Conservation (phyloP, 176 grass and related monocot species). For the Alloteropsis semialata region DNA sequence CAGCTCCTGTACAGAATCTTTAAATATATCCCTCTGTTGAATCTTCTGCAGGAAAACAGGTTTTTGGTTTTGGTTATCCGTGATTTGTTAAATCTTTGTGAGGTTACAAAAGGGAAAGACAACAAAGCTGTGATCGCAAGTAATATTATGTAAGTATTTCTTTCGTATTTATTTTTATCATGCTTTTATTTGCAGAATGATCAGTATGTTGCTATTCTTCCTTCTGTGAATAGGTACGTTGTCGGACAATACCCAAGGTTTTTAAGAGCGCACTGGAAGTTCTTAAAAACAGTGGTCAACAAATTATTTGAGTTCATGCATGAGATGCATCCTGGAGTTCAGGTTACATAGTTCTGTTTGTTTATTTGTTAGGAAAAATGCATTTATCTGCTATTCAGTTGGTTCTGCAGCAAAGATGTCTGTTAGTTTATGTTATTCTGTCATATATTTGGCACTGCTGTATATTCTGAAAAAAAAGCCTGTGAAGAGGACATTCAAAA, state of each 20-base stretch:
- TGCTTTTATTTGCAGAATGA: background rate
- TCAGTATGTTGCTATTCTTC: background rate
- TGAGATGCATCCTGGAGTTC: conserved; percentile 58
- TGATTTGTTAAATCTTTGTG: conserved; percentile 72
- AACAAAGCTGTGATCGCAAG: conserved; percentile 86
- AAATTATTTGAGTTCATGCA: conserved; percentile 91
- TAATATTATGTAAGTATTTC: conserved; percentile 65
- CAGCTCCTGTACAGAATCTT: background rate
- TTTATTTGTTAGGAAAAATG: background rate
- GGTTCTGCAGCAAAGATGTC: background rate
- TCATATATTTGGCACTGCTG: background rate
- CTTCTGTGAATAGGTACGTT: conserved; percentile 48
- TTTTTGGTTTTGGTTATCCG: conserved; percentile 84
- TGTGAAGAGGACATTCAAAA: background rate
- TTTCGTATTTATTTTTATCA: background rate
- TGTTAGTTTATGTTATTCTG: background rate
- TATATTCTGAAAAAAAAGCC: background rate
- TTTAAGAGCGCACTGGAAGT: conserved; percentile 77
- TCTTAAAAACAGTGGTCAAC: conserved; percentile 77
- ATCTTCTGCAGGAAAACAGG: conserved; percentile 61
- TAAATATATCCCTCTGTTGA: background rate
- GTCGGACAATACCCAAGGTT: conserved; percentile 76
- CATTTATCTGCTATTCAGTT: conserved; percentile 39
- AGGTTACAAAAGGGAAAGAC: conserved; percentile 76
- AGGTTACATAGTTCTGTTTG: background rate